Evolutionary conservation across 176 grass and related monocot species (phyloP).

Genomic region (Paspalum notatum): DNA sequence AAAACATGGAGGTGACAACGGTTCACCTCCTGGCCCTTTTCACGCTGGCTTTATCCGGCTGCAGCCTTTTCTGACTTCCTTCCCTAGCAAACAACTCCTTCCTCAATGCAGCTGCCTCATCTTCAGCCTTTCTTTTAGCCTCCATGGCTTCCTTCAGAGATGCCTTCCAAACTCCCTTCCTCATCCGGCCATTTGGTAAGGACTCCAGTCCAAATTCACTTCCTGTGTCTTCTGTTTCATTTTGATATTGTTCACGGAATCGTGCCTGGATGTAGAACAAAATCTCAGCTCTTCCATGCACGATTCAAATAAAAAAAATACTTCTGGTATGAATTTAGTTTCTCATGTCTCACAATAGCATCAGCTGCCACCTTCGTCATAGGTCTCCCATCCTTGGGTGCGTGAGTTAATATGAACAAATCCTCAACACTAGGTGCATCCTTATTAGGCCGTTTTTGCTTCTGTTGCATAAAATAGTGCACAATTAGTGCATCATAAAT

Average conservation of each 20-base stretch:
- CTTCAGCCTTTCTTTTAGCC: slow-evolving; percentile 57
- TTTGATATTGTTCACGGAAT: slow-evolving; percentile 34
- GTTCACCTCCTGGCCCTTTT: not conserved
- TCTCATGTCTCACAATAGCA: slow-evolving; percentile 52
- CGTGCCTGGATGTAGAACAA: slow-evolving; percentile 35
- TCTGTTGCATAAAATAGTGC: slow-evolving; percentile 35
- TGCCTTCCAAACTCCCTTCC: slow-evolving; percentile 31
- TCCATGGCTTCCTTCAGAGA: slow-evolving; percentile 48
- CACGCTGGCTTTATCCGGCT: slow-evolving; percentile 46
- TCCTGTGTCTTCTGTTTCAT: slow-evolving; percentile 31
- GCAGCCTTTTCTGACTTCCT: slow-evolving; percentile 51
- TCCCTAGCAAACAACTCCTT: slow-evolving; percentile 61
- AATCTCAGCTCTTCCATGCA: slow-evolving; percentile 26
- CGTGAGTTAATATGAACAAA: slow-evolving; percentile 62
- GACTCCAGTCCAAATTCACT: slow-evolving; percentile 30
- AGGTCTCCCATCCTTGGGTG: slow-evolving; percentile 55
- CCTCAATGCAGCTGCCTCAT: slow-evolving; percentile 48
- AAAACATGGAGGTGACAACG: slow-evolving; percentile 16
- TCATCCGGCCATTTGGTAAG: not conserved
- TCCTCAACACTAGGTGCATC: slow-evolving; percentile 46
- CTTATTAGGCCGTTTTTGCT: slow-evolving; percentile 52
- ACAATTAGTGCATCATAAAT: slow-evolving; percentile 22
- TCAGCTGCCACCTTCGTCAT: slow-evolving; percentile 47
- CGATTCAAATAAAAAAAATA: not conserved
- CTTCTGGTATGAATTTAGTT: slow-evolving; percentile 27